Base-by-base conservation (phyloP, 2,329 filamentous ascomycete genomes). In the Fusarium cyanostomum region DNA sequence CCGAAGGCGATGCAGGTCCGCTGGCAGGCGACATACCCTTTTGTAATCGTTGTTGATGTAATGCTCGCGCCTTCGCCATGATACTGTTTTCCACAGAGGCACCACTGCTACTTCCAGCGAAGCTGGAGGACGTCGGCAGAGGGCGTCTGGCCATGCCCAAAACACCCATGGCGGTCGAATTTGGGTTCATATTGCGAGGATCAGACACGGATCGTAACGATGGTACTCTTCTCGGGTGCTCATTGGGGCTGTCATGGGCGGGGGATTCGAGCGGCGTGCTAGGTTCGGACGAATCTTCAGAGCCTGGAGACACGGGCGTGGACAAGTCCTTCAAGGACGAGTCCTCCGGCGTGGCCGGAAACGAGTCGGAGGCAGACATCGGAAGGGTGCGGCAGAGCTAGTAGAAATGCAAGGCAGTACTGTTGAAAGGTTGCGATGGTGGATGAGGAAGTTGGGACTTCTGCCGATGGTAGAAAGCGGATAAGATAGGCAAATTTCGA, bases 131-230 rank as follows among this genome's bases (percentile, higher is more conserved):
- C 10, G 78, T 72, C 12, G 78, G 77, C 16, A 78, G 73, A 4
- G 85, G 86, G 44, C 84, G 81, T 56, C 87, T 80, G 5, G 85
- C 86, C 65, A 79, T 86, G 75, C 89, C 92, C 71, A 97, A 80
- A 56, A 91, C 85, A 35, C 92, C 92, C 5, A 94, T 81, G 35
- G 92, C 89, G 26, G 90, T 95, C n/a, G 93, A 97, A n/a, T 88
- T 93, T 7, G 90, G 80, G 53, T 86, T 92, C 87, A 96, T 93
- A 52, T 79, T 80, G 64, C 81, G 79, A 16, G 87, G 79, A 45
- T 89, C 85, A 51, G 88, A 87, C 16, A 85, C 76, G 42, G 86
- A 85, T 67, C 87, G 85, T 37, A 88, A 75, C 6, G 86, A 86
- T 16, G 86, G 82, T 56, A 88, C 71, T 74, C 87, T 77, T 74